Percentiles rank a stretch among this genome's conserved stretches.
Evolutionary conservation across 1,284 basidiomycete species (phyloP).

Genomic region (Leccinum pachyderme): DNA sequence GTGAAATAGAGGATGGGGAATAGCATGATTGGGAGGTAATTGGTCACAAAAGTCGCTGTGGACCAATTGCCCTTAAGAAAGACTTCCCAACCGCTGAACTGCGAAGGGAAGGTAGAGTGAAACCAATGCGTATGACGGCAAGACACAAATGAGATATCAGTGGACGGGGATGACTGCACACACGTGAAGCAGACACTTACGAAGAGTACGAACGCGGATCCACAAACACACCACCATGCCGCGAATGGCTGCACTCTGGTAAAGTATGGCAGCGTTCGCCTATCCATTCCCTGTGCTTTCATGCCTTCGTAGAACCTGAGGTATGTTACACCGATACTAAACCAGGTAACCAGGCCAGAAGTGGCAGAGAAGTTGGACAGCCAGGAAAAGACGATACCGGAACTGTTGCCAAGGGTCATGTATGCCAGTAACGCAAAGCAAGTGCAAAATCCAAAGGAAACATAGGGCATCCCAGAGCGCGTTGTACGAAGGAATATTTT

Average conservation of each 20-base stretch:
- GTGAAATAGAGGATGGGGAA: conserved; percentile 58
- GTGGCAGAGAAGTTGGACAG: conserved; percentile 47
- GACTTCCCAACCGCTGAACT: conserved; percentile 44
- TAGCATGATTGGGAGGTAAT: conserved; percentile 60
- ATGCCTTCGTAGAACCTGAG: conserved; percentile 59
- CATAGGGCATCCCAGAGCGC: conserved; percentile 57
- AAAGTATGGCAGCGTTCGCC: conserved; percentile 49
- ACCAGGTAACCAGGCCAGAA: conserved; percentile 60
- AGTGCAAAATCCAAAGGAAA: conserved; percentile 49
- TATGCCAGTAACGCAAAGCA: conserved; percentile 55
- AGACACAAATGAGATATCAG: not conserved
- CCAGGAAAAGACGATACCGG: conserved; percentile 55
- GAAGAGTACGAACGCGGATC: conserved; percentile 38
- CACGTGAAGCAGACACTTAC: conserved; percentile 26
- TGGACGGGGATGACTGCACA: not conserved
- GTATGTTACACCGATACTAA: conserved; percentile 60
- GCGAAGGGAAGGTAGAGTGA: not conserved
- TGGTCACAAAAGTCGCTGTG: conserved; percentile 40
- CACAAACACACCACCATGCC: conserved; percentile 42
- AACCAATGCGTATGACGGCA: not conserved
- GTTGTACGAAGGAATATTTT: conserved; percentile 52
- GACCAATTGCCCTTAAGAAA: conserved; percentile 42
- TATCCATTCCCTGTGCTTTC: conserved; percentile 53
- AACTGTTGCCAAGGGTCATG: conserved; percentile 46
- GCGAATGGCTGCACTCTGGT: conserved; percentile 46